Conservation (phyloP, 805 yeast species). For the Suhomyces faveliae region DNA sequence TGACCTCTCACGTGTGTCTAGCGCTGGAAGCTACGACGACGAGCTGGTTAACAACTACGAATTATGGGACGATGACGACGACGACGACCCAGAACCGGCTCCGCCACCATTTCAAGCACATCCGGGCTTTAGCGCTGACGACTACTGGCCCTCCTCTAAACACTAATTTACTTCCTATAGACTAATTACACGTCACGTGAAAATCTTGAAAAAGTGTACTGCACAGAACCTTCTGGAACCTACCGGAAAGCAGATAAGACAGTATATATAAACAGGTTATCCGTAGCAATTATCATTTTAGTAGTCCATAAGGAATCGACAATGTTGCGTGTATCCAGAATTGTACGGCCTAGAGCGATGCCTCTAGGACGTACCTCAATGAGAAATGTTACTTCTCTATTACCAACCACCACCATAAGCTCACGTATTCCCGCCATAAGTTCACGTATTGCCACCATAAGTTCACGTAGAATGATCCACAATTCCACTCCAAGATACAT, state of each 20-base stretch:
- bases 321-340: constrained; percentile 4
- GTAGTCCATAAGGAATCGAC: too few relatives aligned
- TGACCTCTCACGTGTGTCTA: background rate
- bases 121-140: constrained; percentile 45
- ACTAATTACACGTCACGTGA: too few relatives aligned
- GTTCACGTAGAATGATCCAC: constrained; percentile 15
- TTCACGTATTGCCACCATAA: too few relatives aligned
- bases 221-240: constrained; percentile 16
- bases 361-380: background rate
- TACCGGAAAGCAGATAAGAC: background rate
- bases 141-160: constrained; percentile 39
- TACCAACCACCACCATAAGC: too few relatives aligned
- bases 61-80: constrained; percentile 16
- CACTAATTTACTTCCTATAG: background rate
- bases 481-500: constrained; percentile 18
- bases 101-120: constrained; percentile 47
- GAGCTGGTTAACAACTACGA: constrained; percentile 28
- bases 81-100: constrained; percentile 5
- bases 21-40: constrained; percentile 21
- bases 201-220: constrained; percentile 1
- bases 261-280: background rate
- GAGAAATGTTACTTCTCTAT: too few relatives aligned
- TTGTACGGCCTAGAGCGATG: background rate
- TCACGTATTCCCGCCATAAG: too few relatives aligned
- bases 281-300: too few relatives aligned